Conservation (phyloP, 83 land plant genomes). For the Picea engelmannii region DNA sequence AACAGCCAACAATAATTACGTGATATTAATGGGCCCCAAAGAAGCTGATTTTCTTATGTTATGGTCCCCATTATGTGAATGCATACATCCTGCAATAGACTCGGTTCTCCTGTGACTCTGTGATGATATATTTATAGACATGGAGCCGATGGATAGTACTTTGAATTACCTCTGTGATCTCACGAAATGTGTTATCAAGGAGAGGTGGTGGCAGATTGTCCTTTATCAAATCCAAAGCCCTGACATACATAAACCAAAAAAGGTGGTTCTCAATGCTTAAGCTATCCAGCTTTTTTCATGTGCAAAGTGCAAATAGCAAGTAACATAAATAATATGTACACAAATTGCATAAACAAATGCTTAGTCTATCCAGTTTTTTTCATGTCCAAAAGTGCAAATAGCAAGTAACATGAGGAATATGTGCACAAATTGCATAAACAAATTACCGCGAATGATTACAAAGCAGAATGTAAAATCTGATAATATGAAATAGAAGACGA, state of each 20-base stretch:
- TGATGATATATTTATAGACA: slow-evolving; percentile 1
- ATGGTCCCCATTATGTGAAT: neutral
- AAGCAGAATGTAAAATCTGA: slow-evolving; percentile 47
- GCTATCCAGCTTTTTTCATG: neutral
- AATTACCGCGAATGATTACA: slow-evolving; percentile 42
- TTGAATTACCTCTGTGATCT: slow-evolving; percentile 24
- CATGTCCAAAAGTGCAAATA: neutral
- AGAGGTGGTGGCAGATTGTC: slow-evolving; percentile 23
- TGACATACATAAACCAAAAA: slow-evolving; percentile 12
- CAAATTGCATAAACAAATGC: neutral
- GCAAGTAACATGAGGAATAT: neutral
- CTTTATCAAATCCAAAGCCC: slow-evolving; percentile 20
- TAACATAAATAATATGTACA: neutral
- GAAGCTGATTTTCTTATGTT: too few species aligned
- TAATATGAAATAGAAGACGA: slow-evolving; percentile 54
- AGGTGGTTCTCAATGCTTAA: neutral
- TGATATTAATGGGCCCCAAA: too few species aligned
- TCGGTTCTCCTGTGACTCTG: neutral
- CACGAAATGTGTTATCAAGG: slow-evolving; percentile 25
- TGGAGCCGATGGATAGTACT: neutral
- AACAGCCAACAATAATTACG: too few species aligned
- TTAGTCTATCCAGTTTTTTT: neutral
- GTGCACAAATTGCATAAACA: neutral
- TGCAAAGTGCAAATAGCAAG: neutral
- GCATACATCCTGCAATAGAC: neutral